Evolutionary conservation across 768 basidiomycete species (phyloP).

Genomic region (Galerina sulciceps): DNA sequence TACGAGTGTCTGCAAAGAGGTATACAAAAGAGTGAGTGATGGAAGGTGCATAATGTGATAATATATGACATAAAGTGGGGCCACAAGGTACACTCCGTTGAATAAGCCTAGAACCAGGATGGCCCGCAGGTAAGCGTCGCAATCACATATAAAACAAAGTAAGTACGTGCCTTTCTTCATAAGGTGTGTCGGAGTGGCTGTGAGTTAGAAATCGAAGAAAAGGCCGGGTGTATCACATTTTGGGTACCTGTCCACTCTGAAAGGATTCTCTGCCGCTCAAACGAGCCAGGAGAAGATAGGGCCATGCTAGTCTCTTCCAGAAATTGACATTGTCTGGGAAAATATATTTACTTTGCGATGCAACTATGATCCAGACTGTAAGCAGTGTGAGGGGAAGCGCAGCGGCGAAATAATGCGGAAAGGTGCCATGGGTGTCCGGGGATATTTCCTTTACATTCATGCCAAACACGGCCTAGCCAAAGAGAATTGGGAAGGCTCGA

Average conservation of each 20-base stretch:
- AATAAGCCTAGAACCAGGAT: too few relatives aligned
- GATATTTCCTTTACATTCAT: conserved; percentile 48
- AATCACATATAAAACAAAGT: too few relatives aligned
- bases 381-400: conserved; percentile 51
- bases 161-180: too few relatives aligned
- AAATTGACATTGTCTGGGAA: conserved; percentile 30
- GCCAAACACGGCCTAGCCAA: conserved; percentile 36
- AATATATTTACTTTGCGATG: conserved; percentile 51
- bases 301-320: conserved; percentile 41
- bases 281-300: conserved; percentile 14
- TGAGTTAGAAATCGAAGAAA: too few relatives aligned
- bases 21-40: too few relatives aligned
- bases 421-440: conserved; percentile 36
- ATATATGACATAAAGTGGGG: too few relatives aligned
- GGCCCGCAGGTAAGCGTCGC: too few relatives aligned
- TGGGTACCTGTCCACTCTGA: not conserved
- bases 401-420: conserved; percentile 45
- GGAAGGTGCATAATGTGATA: too few relatives aligned
- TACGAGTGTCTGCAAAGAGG: too few relatives aligned
- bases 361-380: conserved; percentile 59
- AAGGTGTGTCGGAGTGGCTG: too few relatives aligned
- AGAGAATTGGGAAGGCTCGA: not conserved
- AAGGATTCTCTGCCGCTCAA: not conserved
- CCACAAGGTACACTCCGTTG: too few relatives aligned
- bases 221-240: too few relatives aligned